Percentiles rank a stretch among this genome's conserved stretches.
Evolutionary conservation across 495 filamentous ascomycete genomes (phyloP).

Genomic region (Hyaloscypha variabilis): DNA sequence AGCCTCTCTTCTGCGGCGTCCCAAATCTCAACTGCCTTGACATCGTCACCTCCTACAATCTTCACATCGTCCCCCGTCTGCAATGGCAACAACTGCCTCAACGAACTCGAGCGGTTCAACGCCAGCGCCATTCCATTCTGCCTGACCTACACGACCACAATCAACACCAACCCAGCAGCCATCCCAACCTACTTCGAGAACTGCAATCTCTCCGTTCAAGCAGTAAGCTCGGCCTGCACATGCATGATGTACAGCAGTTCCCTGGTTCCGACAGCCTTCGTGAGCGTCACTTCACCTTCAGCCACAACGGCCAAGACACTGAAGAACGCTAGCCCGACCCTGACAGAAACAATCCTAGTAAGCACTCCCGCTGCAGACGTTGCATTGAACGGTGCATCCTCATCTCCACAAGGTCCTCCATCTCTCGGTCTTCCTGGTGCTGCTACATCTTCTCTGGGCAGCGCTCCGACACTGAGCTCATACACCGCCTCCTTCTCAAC

Average conservation of each 20-base stretch:
- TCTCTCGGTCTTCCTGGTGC: background rate
- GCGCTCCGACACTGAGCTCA: background rate
- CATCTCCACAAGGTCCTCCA: background rate
- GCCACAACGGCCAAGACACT: background rate
- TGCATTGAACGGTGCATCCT: background rate
- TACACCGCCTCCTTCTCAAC: no score
- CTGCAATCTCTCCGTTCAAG: background rate
- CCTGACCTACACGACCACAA: constrained; percentile 6
- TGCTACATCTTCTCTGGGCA: background rate
- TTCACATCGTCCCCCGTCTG: background rate
- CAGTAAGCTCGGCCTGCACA: constrained; percentile 14
- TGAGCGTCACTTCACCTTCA: background rate
- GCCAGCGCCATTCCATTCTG: constrained; percentile 9
- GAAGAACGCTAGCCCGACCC: background rate
- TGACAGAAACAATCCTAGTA: background rate
- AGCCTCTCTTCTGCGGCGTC: background rate
- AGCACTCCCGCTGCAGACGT: background rate
- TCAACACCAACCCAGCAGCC: constrained; percentile 5
- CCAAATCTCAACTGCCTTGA: no score
- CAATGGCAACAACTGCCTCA: constrained; percentile 14
- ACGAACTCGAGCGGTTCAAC: background rate
- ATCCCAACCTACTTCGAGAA: constrained; percentile 14
- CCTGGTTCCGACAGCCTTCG: background rate
- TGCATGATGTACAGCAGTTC: constrained; percentile 3
- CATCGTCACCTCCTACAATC: background rate